Base-by-base conservation (phyloP, 768 basidiomycete genomes). In the Gautieria morchelliformis region DNA sequence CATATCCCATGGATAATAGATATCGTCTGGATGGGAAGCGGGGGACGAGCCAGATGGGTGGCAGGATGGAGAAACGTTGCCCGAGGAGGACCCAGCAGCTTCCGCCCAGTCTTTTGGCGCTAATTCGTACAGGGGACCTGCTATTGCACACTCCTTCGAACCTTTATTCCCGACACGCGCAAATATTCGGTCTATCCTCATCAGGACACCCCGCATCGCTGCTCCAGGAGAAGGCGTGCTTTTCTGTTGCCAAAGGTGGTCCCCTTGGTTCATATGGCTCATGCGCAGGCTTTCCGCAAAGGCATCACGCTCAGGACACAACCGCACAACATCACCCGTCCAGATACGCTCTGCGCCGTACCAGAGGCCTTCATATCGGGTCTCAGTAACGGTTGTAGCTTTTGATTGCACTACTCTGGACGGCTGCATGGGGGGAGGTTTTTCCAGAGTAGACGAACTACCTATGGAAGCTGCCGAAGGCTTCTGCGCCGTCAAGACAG, bases 281-380 rank as follows among this genome's bases (percentile, higher is more conserved):
- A 24, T 11, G 10, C 1, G 83, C 78, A 24, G 85, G 68, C 63
- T 89, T 87, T 10, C n/a, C 5, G 35, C 12, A 52, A 52, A 52
- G 15, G 51, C 51, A 7, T 52, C 33, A 52, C 32, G 51, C 24
- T 52, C 51, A 20, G 51, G 51, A 35, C 19, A 40, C 52, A 95
- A 74, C 20, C 92, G 81, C 35, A 93, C 79, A 56, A 93, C 78
- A 61, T 95, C 92, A 58, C 86, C 88, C 5, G 78, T 73, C 91
- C 92, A 95, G 53, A 93, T 87, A 32, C 89, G 78, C 64, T 93
- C 92, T 1, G 84, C 81, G 7, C 92, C 92, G 84, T 87, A 89
- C 90, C 90, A 95, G 8, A 93, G 66, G 1, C 89, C 89, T 65
- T 92, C 87, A 65, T 82, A 92, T 41, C 82, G 74, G 52, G 70